phyloP scores from a whole-genome alignment of 306 rosid species.

The Prunus mongolica region DNA sequence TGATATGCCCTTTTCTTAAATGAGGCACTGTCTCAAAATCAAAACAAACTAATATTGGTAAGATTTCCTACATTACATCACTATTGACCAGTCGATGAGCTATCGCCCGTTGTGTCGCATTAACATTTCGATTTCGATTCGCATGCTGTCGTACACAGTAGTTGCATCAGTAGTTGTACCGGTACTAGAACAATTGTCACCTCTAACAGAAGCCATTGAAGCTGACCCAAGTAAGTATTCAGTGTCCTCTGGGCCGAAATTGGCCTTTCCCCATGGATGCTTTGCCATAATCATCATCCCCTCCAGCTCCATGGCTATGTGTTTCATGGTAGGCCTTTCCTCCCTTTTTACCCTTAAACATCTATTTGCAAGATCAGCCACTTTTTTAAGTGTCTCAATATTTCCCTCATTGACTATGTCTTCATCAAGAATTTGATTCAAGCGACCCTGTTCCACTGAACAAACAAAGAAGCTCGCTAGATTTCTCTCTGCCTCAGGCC shows the following conservation, averaged over 20 bases:
- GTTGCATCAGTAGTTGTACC: background rate
- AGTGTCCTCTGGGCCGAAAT: background rate
- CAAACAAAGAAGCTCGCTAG: constrained; percentile 8
- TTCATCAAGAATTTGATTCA: background rate
- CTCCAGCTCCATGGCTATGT: constrained; percentile 19
- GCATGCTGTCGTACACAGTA: constrained; percentile 10
- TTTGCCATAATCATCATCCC: background rate
- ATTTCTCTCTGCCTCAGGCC: constrained; percentile 9
- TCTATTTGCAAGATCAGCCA: constrained; percentile 6
- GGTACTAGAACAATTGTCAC: background rate
- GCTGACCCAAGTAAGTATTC: background rate
- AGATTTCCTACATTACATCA: too few species aligned
- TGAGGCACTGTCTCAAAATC: too few species aligned
- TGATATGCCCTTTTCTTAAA: background rate
- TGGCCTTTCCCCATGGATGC: background rate
- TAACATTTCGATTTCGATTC: constrained; percentile 15
- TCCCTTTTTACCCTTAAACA: constrained; percentile 16
- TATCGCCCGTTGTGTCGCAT: constrained; percentile 5
- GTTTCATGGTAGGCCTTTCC: constrained; percentile 14
- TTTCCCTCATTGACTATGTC: constrained; percentile 6
- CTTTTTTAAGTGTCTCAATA: background rate
- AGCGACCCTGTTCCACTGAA: background rate
- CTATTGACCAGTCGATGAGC: background rate
- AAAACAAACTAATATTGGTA: background rate
- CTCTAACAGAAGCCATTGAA: background rate